These are phyloP conservation scores for Colletotrichum sp. DNA, from an alignment of 2,329 filamentous ascomycete species.

Conservation along the genomic window DNA sequence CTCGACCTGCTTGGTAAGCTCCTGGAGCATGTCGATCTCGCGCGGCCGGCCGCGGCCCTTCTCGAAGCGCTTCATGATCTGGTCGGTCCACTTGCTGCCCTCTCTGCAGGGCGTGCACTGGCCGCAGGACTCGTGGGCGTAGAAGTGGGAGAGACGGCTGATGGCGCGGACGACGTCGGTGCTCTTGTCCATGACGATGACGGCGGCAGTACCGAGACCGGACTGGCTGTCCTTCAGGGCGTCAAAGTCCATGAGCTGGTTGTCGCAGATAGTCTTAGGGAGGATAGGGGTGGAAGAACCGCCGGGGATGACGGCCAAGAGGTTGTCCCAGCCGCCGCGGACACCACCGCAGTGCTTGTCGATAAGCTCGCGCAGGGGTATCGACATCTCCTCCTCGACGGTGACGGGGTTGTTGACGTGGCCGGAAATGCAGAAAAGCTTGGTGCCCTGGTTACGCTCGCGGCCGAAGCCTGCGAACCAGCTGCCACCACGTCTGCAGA, in stretches of 20 bases:
- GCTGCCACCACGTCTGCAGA: conserved; percentile 86
- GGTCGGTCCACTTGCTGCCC: conserved; percentile 98
- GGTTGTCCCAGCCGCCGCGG: conserved; percentile 95
- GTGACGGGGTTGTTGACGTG: conserved; percentile 99
- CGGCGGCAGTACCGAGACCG: conserved; percentile 94
- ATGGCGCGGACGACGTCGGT: conserved; percentile 96
- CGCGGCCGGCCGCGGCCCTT: conserved; percentile 85
- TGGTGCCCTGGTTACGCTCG: conserved; percentile 95
- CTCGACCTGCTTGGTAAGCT: conserved; percentile 99
- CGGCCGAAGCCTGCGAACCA: conserved; percentile 97
- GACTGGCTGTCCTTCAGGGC: conserved; percentile 97
- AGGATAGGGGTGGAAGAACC: conserved; percentile 96
- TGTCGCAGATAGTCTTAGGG: conserved; percentile 87
- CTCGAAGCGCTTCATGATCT: conserved; percentile 98
- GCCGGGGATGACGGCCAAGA: conserved; percentile 92
- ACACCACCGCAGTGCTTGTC: conserved; percentile 99
- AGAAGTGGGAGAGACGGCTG: conserved; percentile 91
- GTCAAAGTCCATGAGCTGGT: conserved; percentile 99
- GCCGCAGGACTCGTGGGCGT: conserved; percentile 97
- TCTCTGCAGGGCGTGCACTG: conserved; percentile 99
- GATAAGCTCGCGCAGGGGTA: conserved; percentile 92
- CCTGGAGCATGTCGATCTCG: conserved; percentile 99
- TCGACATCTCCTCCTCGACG: conserved; percentile 99
- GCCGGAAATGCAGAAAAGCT: conserved; percentile 97
- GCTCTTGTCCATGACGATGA: conserved; percentile 99